These are phyloP conservation scores for Trametes cubensis DNA, from an alignment of 768 basidiomycete genomes.

Conservation along the genomic window DNA sequence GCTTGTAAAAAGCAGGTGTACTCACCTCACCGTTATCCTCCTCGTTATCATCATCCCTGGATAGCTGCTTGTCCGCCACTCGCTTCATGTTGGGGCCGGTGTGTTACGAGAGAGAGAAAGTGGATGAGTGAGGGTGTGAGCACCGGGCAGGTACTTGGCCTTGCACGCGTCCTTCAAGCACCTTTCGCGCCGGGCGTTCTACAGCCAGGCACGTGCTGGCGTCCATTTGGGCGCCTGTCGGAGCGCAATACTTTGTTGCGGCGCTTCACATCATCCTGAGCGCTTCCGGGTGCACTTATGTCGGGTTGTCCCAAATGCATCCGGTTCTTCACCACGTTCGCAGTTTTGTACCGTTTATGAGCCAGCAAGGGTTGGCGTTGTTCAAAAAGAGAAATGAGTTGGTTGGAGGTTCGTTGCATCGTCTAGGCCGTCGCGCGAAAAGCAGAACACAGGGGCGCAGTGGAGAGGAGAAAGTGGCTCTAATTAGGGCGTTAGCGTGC, in stretches of 20 bases:
- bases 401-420: no score
- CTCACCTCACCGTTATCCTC: slow-evolving; percentile 41
- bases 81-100: slow-evolving; percentile 59
- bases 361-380: no score
- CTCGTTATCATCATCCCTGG: slow-evolving; percentile 55
- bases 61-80: slow-evolving; percentile 70
- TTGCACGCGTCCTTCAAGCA: slow-evolving; percentile 9
- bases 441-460: not conserved
- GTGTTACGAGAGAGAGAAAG: not conserved
- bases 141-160: not conserved
- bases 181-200: slow-evolving; percentile 5
- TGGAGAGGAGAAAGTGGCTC: not conserved
- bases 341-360: no score
- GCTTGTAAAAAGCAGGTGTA: not conserved
- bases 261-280: not conserved
- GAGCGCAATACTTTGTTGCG: not conserved
- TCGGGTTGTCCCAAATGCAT: no score
- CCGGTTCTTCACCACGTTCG: no score
- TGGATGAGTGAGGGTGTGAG: not conserved
- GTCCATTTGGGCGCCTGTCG: not conserved
- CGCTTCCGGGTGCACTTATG: no score
- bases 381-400: no score
- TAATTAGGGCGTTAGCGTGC: not conserved
- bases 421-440: not conserved
- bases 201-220: slow-evolving; percentile 1